Base-by-base conservation (phyloP, 352 stramenopile species). In the Phytophthora multivora region DNA sequence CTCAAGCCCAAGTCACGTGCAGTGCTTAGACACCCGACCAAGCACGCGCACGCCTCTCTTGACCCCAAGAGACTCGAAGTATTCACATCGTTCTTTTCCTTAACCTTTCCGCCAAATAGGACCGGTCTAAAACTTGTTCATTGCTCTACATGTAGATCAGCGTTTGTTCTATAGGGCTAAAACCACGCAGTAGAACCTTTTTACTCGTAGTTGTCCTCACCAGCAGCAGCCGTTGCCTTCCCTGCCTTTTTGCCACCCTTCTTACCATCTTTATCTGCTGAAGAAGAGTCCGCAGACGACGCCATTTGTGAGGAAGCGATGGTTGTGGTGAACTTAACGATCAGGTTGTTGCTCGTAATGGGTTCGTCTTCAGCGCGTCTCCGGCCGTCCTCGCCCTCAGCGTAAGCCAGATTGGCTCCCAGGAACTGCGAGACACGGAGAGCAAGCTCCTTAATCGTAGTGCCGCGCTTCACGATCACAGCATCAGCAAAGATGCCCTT, bases 401-500 rank as follows among this genome's bases (percentile, higher is more conserved):
- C 86, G 57, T 91, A 95, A 19, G 81, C 80, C n/a, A 92, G 85
- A 45, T 92, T 91, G 16, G 77, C 57, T 43, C 81, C 83, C 23
- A 93, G 52, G 59, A 89, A 88, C 60, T 85, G 78, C 35, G 79
- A 91, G 5, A 91, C 66, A 21, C 77, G 71, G 45, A 79, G 77
- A 15, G 86, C 86, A 12, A 95, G 55, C 53, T 95, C 86, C n/a
- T 85, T 86, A 51, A 95, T 79, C 6, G 83, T 95, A 12, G 82
- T 91, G 33, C 81, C 83, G 9, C 80, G 72, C 15, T 83, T 77
- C 16, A 93, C 79, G 58, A 95, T 88, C 9, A 95, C 77, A 11
- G 82, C 83, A 31, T 95, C 79, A 19, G 72, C 80, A 51, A 95
- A 95, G 18, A 92, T 78, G n/a, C 77, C 81, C 66, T 90, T 90